A percentile compares a stretch with the other conserved stretches of the same genome.
Evolutionary conservation across 345 rosid species (phyloP).

Genomic region (Eucalyptus melliodora): DNA sequence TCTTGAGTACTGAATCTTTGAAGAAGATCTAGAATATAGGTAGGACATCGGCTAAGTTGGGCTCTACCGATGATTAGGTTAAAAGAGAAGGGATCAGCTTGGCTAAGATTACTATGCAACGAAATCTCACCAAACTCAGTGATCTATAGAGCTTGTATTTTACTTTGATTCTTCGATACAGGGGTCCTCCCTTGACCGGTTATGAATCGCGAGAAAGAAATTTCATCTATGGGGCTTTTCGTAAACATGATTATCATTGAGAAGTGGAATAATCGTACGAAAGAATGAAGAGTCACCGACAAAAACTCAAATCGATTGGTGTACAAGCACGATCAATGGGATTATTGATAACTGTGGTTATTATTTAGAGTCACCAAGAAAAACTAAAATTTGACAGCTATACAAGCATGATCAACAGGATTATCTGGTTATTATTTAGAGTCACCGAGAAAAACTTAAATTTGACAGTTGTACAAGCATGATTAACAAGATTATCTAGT

Average conservation of each 20-base stretch:
- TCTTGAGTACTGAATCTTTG: not conserved
- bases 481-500: not conserved
- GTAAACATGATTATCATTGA: not conserved
- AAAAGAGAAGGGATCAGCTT: not conserved
- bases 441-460: not conserved
- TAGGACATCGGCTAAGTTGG: not conserved
- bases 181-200: not conserved
- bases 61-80: not conserved
- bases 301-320: not conserved
- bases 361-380: not conserved
- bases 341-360: not conserved
- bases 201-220: not conserved
- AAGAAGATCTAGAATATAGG: not conserved
- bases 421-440: not conserved
- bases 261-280: not conserved
- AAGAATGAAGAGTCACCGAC: not conserved
- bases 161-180: not conserved
- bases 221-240: not conserved
- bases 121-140: not conserved
- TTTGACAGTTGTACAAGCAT: not conserved
- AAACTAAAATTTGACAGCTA: not conserved
- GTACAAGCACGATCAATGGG: not conserved
- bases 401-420: not conserved
- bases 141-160: not conserved
- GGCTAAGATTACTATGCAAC: not conserved